Conservation (phyloP, 2,329 filamentous ascomycete genomes). For the Blastomyces percursus region DNA sequence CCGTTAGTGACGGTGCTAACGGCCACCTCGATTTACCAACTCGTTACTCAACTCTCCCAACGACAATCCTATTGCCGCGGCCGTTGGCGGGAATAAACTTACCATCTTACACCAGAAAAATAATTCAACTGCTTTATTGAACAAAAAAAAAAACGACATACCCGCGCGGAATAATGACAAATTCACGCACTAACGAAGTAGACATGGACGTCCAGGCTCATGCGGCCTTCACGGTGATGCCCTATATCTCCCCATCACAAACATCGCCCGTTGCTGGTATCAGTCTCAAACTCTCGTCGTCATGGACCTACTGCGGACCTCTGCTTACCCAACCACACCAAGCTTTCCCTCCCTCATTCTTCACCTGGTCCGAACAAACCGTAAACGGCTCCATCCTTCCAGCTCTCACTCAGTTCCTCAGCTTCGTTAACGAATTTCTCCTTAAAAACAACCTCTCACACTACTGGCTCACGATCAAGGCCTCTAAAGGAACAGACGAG, state of each 20-base stretch:
- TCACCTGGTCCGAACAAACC: conserved; percentile 30
- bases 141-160: background rate
- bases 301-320: conserved; percentile 39
- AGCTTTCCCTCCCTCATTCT: conserved; percentile 26
- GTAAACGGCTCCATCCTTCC: conserved; percentile 27
- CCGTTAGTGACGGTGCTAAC: background rate
- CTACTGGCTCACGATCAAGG: conserved; percentile 42
- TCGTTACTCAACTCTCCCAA: background rate
- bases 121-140: background rate
- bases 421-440: conserved; percentile 25
- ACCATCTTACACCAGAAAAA: background rate
- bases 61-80: background rate
- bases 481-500: conserved; percentile 34
- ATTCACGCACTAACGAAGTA: background rate
- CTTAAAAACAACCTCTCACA: conserved; percentile 26
- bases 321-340: conserved; percentile 22
- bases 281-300: conserved; percentile 18
- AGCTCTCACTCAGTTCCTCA: conserved; percentile 30
- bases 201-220: conserved; percentile 15
- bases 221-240: conserved; percentile 16
- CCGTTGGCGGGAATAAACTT: background rate
- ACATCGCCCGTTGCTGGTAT: background rate
- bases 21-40: background rate
- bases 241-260: conserved; percentile 9
- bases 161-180: background rate